Evolutionary conservation across 2,329 filamentous ascomycete genomes (phyloP), one percentile per base, ranked within the genome.

Genomic region (Colletotrichum sojae): DNA sequence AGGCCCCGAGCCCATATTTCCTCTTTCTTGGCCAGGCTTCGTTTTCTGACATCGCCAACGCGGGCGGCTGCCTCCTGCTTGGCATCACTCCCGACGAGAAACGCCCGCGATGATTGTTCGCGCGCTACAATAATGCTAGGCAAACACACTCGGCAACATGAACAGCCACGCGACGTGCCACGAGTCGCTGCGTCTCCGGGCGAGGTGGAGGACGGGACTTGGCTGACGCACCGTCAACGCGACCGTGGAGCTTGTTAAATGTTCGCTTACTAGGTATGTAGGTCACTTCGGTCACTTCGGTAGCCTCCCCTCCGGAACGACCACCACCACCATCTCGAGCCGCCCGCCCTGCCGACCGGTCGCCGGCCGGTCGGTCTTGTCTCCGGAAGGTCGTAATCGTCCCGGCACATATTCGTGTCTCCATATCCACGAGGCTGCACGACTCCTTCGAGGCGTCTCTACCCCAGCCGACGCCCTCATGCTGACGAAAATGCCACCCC

Each of bases 361-460:
- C 49, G 45, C 27, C 55, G 36, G 8, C n/a, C 39, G 45, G 45
- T 49, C 67, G 10, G 67, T 40, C 62, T 67, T 67, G 49, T 45
- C 27, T 22, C 67, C 51, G 55, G 36, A 36, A 25, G 22, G 43
- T 13, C 36, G 55, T 56, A 16, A 4, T 12, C 56, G 10, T 57
- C 8, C 67, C 67, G 67, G 56, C 3, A 55, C 36, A 56, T 69
- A 49, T 60, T 69, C 67, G 67, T 60, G 63, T 20, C 43, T 43
- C 53, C 25, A 20, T 52, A 46, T 6, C 20, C 16, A 8, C 16
- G 43, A 61, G 25, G 36, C 52, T 43, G 39, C 31, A 9, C n/a
- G 31, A 52, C 40, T 40, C 62, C 43, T 56, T 31, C 49, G 20
- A 0, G n/a, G 36, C 45, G 51, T 22, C 31, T 56, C 10, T 13